Conservation (phyloP, 2,329 filamentous ascomycete species). For the Pleoardoris graminearum region DNA sequence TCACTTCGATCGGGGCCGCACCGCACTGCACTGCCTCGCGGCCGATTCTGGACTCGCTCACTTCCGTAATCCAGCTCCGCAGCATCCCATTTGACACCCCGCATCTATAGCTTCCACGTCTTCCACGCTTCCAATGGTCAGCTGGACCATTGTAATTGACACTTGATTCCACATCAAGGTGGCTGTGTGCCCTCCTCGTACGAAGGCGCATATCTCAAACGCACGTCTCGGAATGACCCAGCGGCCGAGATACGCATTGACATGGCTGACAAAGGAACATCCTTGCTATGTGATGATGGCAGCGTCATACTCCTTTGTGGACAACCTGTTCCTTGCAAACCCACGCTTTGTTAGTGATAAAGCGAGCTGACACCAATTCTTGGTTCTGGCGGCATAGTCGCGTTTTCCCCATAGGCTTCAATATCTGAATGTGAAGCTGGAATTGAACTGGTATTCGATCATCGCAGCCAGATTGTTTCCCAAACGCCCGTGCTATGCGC, state of each 20-base stretch:
- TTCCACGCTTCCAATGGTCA: neutral
- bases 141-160: too few relatives aligned
- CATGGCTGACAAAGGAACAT: neutral
- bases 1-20: too few relatives aligned
- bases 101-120: neutral
- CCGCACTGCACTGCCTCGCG: neutral
- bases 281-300: neutral
- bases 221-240: neutral
- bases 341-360: neutral
- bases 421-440: too few relatives aligned
- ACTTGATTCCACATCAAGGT: neutral
- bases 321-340: neutral
- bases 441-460: too few relatives aligned
- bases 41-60: neutral
- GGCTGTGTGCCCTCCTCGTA: neutral
- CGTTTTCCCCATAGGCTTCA: too few relatives aligned
- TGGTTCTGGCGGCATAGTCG: neutral
- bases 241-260: constrained; percentile 5
- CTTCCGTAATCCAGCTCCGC: neutral
- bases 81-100: constrained; percentile 1
- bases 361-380: too few relatives aligned
- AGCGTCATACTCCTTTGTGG: neutral
- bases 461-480: too few relatives aligned
- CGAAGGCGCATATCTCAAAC: constrained; percentile 3
- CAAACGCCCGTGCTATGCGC: constrained; percentile 22